Evolutionary conservation across 2,329 filamentous ascomycete species (phyloP), one percentile per base, ranked within the genome.

Genomic region (Aspergillus sp.): DNA sequence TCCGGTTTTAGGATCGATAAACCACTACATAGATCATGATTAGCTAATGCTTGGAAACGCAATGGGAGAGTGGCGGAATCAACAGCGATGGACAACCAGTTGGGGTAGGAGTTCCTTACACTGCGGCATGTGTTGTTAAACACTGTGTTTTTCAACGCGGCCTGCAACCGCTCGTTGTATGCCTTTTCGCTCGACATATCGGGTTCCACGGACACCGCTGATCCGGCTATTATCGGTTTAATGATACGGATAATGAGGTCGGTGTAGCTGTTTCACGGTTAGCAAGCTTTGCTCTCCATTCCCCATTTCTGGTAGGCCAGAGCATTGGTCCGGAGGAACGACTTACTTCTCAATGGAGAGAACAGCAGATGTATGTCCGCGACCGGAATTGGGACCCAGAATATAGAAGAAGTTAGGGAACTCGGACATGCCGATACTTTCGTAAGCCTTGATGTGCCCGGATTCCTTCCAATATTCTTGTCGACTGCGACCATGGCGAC

Each of bases 341-440:
- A 2, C 23, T 45, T 58, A 64, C 64, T 45, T 66, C 23, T 67
- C 64, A 10, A 62, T 63, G 2, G 60, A 49, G n/a, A 58, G 58
- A 8, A 66, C 50, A 1, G 61, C 60, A 2, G 65, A 66, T 0
- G 65, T 67, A 52, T 64, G 59, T 3, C 59, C 61, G 7, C 53
- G 54, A 2, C 63, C 61, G 1, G 61, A 62, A 36, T 69, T 65
- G 0, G 65, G 67, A 0, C 67, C 67, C 9, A 66, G 13, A 7
- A 69, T 55, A 6, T 67, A 67, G 12, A 69, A 69, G 30, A 69
- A 63, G 50, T 69, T 68, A 0, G 67, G 67, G 38, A 68, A 69
- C 39, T 57, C 59, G 8, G 61, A 57, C 66, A 68, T 67, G 13
- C 62, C 65, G 23, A 68, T 54, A 1, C 65, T 61, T 12, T 67